Conservation (phyloP, 371 early-diverging fungal genomes). For the Circinella umbellata region DNA sequence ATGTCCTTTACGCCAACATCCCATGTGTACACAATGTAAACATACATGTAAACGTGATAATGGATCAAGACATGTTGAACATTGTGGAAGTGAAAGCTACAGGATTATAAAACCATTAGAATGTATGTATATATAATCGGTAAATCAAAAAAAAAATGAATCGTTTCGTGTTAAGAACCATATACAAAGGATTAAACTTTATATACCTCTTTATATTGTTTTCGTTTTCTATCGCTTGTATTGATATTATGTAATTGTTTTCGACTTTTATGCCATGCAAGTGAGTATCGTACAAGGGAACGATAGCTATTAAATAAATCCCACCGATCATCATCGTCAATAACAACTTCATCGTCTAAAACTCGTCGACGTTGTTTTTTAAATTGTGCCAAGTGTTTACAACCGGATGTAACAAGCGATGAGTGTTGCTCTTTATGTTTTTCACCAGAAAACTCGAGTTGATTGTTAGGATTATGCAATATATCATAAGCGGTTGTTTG, state of each 20-base stretch:
- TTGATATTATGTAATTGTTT: not conserved
- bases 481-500: conserved; percentile 40
- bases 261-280: conserved; percentile 37
- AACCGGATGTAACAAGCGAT: conserved; percentile 33
- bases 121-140: not conserved
- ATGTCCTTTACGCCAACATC: conserved; percentile 74
- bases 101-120: not conserved
- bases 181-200: conserved; percentile 17
- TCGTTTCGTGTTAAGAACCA: not conserved
- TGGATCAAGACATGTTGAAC: conserved; percentile 65
- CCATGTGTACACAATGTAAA: conserved; percentile 69
- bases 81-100: conserved; percentile 74
- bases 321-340: conserved; percentile 21
- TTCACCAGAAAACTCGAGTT: conserved; percentile 36
- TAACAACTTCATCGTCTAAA: conserved; percentile 11
- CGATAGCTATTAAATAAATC: conserved; percentile 40
- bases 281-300: conserved; percentile 39
- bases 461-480: conserved; percentile 41
- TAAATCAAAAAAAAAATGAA: not conserved
- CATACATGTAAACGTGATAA: conserved; percentile 81
- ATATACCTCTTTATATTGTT: conserved; percentile 21
- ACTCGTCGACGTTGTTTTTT: conserved; percentile 30
- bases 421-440: conserved; percentile 11
- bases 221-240: conserved; percentile 25
- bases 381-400: conserved; percentile 36